These are phyloP conservation scores for Flaveria floridana DNA, from an alignment of 140 eudicot genomes.

Conservation along the genomic window DNA sequence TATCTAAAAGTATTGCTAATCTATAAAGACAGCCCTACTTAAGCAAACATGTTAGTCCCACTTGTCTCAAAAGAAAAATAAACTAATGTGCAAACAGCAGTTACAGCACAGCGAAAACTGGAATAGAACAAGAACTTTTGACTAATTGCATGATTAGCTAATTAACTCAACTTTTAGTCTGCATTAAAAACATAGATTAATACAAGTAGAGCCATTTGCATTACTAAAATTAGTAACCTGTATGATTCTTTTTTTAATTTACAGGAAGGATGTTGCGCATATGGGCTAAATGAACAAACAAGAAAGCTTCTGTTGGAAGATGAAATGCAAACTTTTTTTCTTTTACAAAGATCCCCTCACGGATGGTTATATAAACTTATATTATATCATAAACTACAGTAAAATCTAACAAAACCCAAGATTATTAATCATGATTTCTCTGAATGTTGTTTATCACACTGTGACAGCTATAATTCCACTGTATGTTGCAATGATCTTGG, in stretches of 20 bases:
- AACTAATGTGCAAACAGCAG: slow-evolving; percentile 32
- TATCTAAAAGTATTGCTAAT: slow-evolving; percentile 15
- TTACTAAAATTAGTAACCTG: slow-evolving; percentile 21
- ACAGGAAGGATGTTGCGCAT: slow-evolving; percentile 28
- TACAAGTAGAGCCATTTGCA: slow-evolving; percentile 11
- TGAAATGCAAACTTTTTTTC: slow-evolving; percentile 28
- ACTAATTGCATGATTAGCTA: slow-evolving; percentile 28
- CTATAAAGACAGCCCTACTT: slow-evolving; percentile 38
- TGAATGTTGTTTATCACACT: slow-evolving; percentile 48
- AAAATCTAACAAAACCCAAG: slow-evolving; percentile 11
- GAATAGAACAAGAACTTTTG: slow-evolving; percentile 49
- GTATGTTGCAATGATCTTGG: slow-evolving; percentile 69
- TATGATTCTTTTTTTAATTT: slow-evolving; percentile 29
- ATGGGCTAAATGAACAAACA: slow-evolving; percentile 33
- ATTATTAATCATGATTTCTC: slow-evolving; percentile 50
- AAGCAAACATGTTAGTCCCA: slow-evolving; percentile 31
- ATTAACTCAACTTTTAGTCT: slow-evolving; percentile 28
- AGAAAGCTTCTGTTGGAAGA: slow-evolving; percentile 43
- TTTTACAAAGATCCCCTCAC: slow-evolving; percentile 29
- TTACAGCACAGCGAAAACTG: slow-evolving; percentile 31
- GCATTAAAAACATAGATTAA: neutral
- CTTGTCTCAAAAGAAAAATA: slow-evolving; percentile 38
- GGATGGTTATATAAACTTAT: slow-evolving; percentile 28
- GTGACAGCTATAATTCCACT: slow-evolving; percentile 60
- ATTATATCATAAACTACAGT: slow-evolving; percentile 22